phyloP scores from a whole-genome alignment of 805 yeast genomes.

The Candida nonsorbophila region DNA sequence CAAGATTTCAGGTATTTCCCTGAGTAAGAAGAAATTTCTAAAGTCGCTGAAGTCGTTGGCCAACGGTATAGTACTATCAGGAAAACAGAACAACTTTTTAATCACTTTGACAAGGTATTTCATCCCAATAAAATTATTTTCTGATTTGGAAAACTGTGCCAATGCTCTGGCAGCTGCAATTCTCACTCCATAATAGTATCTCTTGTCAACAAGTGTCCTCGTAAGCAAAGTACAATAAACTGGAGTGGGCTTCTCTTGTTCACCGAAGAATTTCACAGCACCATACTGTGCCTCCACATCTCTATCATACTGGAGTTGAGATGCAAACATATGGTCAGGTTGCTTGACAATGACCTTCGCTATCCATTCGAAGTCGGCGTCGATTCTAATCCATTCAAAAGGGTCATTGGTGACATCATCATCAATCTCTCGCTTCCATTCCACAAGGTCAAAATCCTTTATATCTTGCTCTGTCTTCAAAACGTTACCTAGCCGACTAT shows the following conservation, averaged over 20 bases:
- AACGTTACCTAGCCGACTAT: constrained; percentile 69
- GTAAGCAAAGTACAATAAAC: constrained; percentile 73
- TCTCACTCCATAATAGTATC: constrained; percentile 87
- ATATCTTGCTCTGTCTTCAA: constrained; percentile 57
- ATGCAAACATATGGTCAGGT: constrained; percentile 91
- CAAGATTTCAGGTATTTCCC: constrained; percentile 59
- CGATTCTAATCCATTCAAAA: constrained; percentile 97
- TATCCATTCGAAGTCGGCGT: constrained; percentile 97
- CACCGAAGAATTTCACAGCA: constrained; percentile 69
- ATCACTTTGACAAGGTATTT: constrained; percentile 67
- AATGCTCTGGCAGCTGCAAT: constrained; percentile 81
- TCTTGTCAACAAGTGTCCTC: constrained; percentile 73
- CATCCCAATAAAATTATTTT: constrained; percentile 65
- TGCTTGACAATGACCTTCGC: constrained; percentile 75
- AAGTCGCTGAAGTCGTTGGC: constrained; percentile 79
- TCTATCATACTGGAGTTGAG: constrained; percentile 89
- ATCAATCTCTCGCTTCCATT: constrained; percentile 66
- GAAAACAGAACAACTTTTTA: constrained; percentile 68
- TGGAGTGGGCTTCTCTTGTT: constrained; percentile 48
- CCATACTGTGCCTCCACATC: constrained; percentile 95
- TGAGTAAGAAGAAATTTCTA: constrained; percentile 63
- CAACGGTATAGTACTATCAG: constrained; percentile 54
- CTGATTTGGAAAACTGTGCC: constrained; percentile 58
- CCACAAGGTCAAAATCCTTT: constrained; percentile 66
- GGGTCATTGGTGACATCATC: constrained; percentile 73